Percentiles rank a stretch among this genome's conserved stretches.
These are phyloP conservation scores for Cucurbita maxima DNA, from an alignment of 306 rosid genomes.

Conservation along the genomic window DNA sequence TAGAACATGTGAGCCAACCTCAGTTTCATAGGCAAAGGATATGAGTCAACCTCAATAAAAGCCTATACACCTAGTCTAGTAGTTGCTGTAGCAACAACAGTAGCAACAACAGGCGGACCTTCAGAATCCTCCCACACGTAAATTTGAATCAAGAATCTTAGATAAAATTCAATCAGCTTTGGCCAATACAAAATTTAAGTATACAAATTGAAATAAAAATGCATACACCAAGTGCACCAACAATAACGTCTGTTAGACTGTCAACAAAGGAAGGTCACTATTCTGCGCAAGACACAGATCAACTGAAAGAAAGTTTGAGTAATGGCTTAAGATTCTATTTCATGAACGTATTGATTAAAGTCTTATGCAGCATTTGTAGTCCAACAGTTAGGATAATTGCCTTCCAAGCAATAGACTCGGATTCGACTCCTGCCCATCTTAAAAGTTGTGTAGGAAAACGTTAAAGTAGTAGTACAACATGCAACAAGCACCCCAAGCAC, in stretches of 20 bases:
- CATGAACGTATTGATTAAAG: too few species aligned
- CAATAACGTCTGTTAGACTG: slow-evolving; percentile 40
- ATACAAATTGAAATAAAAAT: slow-evolving; percentile 15
- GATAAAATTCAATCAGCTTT: too few species aligned
- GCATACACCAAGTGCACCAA: slow-evolving; percentile 64
- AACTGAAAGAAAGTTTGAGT: neutral
- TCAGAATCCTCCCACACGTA: slow-evolving; percentile 49
- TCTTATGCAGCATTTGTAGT: too few species aligned
- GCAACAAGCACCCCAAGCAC: too few species aligned
- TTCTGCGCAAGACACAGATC: slow-evolving; percentile 32
- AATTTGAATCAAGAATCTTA: slow-evolving; percentile 5
- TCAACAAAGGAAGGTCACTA: slow-evolving; percentile 82
- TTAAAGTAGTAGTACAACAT: too few species aligned
- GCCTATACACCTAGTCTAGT: slow-evolving; percentile 55
- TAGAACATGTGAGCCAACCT: too few species aligned
- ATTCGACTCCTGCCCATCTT: too few species aligned
- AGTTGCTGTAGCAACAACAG: slow-evolving; percentile 58
- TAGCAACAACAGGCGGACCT: slow-evolving; percentile 35
- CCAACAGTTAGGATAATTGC: too few species aligned
- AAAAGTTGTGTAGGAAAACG: too few species aligned
- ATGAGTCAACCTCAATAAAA: slow-evolving; percentile 51
- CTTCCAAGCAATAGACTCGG: too few species aligned
- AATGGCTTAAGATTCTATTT: too few species aligned
- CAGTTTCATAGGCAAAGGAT: neutral
- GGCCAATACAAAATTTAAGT: too few species aligned